Percentiles rank a stretch among this genome's conserved stretches.
These are phyloP conservation scores for Apiotrichum porosum DNA, from an alignment of 1,284 basidiomycete genomes.

Conservation along the genomic window DNA sequence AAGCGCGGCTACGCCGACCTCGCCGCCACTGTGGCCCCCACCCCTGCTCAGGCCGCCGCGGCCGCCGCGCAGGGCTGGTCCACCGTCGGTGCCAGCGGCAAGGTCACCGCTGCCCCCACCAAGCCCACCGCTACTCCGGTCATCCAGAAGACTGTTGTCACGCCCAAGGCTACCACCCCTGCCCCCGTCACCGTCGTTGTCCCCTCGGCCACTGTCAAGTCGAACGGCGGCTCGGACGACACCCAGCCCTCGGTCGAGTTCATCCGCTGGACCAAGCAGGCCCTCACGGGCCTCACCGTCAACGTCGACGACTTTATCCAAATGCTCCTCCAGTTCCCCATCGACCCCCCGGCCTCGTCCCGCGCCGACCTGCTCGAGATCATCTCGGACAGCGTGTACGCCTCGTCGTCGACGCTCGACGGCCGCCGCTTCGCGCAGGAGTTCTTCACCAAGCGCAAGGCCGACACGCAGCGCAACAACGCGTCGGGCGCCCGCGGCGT, in stretches of 20 bases:
- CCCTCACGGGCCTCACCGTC: slow-evolving; percentile 62
- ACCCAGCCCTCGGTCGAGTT: slow-evolving; percentile 76
- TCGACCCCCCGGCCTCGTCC: slow-evolving; percentile 69
- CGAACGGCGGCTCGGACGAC: slow-evolving; percentile 49
- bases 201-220: slow-evolving; percentile 9
- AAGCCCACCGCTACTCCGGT: slow-evolving; percentile 31
- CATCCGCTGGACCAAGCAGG: slow-evolving; percentile 82
- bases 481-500: slow-evolving; percentile 6
- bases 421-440: slow-evolving; percentile 90
- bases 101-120: slow-evolving; percentile 50
- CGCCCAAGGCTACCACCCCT: slow-evolving; percentile 7
- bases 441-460: slow-evolving; percentile 79
- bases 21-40: slow-evolving; percentile 57
- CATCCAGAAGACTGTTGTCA: slow-evolving; percentile 6
- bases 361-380: slow-evolving; percentile 64
- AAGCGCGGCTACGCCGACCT: slow-evolving; percentile 75
- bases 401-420: slow-evolving; percentile 87
- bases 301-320: slow-evolving; percentile 82
- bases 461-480: slow-evolving; percentile 54
- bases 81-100: slow-evolving; percentile 75
- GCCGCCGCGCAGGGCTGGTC: slow-evolving; percentile 69
- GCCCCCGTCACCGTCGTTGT: slow-evolving; percentile 8
- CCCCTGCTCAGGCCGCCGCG: slow-evolving; percentile 50
- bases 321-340: slow-evolving; percentile 83
- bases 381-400: slow-evolving; percentile 88